Percentiles rank a stretch among this genome's conserved stretches.
Evolutionary conservation across 1,284 basidiomycete species (phyloP).

Genomic region (Leccinum insolens): DNA sequence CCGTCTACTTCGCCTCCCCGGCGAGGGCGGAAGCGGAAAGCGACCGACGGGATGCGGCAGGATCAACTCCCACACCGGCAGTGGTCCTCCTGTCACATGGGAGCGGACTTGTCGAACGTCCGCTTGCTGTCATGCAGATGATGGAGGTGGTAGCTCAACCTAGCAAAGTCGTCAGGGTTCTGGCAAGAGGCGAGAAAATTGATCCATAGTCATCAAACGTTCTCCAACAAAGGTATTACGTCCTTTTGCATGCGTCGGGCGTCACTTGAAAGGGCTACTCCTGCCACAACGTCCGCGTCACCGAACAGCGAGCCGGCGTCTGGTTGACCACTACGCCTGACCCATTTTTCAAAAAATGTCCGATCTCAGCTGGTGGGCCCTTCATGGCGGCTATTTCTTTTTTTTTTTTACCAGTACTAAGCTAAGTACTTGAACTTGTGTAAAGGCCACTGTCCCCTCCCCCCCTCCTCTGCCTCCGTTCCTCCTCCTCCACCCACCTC

Average conservation of each 20-base stretch:
- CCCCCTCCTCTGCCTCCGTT: neutral
- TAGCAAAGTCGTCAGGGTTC: conserved; percentile 70
- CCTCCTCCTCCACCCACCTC: neutral
- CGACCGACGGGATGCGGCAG: conserved; percentile 32
- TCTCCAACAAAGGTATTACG: conserved; percentile 17
- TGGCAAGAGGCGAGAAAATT: conserved; percentile 79
- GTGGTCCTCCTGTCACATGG: conserved; percentile 23
- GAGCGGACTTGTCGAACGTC: conserved; percentile 62
- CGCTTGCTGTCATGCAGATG: conserved; percentile 72
- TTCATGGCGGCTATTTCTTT: neutral
- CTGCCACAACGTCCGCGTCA: too few species aligned
- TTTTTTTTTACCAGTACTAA: too few species aligned
- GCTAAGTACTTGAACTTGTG: too few species aligned
- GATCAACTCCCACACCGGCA: conserved; percentile 29
- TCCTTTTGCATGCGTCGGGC: too few species aligned
- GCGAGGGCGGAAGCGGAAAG: conserved; percentile 34
- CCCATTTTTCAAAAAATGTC: too few species aligned
- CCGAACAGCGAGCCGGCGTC: too few species aligned
- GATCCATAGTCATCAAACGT: conserved; percentile 41
- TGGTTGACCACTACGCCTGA: too few species aligned
- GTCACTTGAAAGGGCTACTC: too few species aligned
- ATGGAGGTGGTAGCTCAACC: conserved; percentile 73
- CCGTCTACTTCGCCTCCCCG: conserved; percentile 24
- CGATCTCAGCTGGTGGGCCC: neutral
- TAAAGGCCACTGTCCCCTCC: too few species aligned